phyloP scores from a whole-genome alignment of 345 rosid species.

The Camelina laxa region DNA sequence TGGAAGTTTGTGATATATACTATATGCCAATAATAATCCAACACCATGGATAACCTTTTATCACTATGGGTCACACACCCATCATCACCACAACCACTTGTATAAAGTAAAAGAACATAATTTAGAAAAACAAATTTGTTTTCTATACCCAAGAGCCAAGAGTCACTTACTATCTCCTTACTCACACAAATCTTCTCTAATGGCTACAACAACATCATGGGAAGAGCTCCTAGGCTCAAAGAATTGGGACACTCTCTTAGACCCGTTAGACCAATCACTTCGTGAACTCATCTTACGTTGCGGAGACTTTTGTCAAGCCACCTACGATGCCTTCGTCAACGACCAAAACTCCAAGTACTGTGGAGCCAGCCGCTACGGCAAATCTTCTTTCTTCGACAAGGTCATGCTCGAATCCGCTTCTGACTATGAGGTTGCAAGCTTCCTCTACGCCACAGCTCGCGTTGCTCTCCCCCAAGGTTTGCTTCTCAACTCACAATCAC shows the following conservation, averaged over 20 bases:
- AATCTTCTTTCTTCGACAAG: constrained; percentile 59
- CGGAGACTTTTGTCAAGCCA: constrained; percentile 92
- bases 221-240: constrained; percentile 62
- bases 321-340: constrained; percentile 89
- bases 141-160: constrained; percentile 2
- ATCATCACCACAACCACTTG: constrained; percentile 26
- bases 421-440: constrained; percentile 55
- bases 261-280: constrained; percentile 73
- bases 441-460: constrained; percentile 83
- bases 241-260: constrained; percentile 73
- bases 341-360: constrained; percentile 85
- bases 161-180: constrained; percentile 11
- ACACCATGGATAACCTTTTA: background rate
- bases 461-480: constrained; percentile 62
- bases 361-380: constrained; percentile 86
- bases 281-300: constrained; percentile 77
- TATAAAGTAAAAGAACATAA: background rate
- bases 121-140: background rate
- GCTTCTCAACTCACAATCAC: constrained; percentile 67
- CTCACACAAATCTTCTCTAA: constrained; percentile 26
- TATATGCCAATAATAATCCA: constrained; percentile 11
- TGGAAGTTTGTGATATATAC: background rate
- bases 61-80: constrained; percentile 4
- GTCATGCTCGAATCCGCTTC: constrained; percentile 68
- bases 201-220: constrained; percentile 61